Base-by-base conservation (phyloP, 1,139 yeast genomes). In the Protomyces inundatus region DNA sequence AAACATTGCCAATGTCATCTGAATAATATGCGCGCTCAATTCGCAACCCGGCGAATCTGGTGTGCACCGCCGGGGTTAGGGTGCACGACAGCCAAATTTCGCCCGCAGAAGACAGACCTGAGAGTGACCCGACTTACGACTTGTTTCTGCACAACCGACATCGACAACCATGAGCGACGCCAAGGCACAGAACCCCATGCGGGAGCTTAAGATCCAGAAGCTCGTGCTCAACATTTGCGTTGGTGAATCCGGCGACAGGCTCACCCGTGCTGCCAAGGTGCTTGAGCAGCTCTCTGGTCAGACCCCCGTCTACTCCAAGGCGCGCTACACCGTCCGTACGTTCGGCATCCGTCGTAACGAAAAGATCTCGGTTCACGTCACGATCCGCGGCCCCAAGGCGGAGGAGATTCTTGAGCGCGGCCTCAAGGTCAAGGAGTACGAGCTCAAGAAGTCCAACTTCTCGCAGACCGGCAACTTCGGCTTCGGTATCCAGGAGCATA, bases 191-290 rank as follows among this genome's bases (percentile, higher is more conserved):
- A 86, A 86, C 81, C 83, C 89, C 82, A 93, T 95, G 98, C 95
- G 97, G 84, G 98, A 93, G 77, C 86, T 95, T 83, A 93, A 88
- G 84, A 93, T 93, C 84, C 98, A 93, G 85, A 95, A 93, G 84
- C 88, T 93, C 82, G 97, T 93, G 82, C 89, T 93, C 83, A 95
- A 93, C 95, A 93, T 93, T 83, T 91, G 96, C 82, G 98, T 93
- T 81, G 99, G 99, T 85, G 98, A 93, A 84, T 91, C 98, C 82
- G 99, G 99, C 86, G 99, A 93, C 83, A 88, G 98, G 87, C 90
- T 93, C 82, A 93, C 99, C 85, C 93, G 99, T 89, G 99, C 98
- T 77, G 95, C 98, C 79, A 93, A 93, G 87, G 98, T 93, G 77
- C 87, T 93, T 80, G 99, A 93, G 85, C 98, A 95, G 85, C 88